These are phyloP conservation scores for Dactylonectria estremocensis DNA, from an alignment of 2,329 filamentous ascomycete species.

Conservation along the genomic window DNA sequence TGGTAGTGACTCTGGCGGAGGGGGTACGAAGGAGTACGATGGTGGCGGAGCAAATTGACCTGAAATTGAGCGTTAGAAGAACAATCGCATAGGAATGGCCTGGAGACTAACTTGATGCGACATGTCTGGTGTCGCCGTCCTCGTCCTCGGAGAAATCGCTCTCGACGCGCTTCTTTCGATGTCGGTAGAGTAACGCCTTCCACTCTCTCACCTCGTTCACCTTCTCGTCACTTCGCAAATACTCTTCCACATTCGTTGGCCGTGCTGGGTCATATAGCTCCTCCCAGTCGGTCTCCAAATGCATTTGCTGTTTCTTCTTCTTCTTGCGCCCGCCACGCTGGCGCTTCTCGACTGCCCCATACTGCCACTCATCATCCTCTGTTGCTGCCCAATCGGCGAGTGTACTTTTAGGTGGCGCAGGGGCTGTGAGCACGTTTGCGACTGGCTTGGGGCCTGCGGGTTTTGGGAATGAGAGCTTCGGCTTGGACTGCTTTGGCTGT, in stretches of 20 bases:
- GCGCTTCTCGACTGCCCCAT: constrained; percentile 74
- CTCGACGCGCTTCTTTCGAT: constrained; percentile 65
- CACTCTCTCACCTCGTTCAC: constrained; percentile 86
- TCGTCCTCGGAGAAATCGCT: constrained; percentile 60
- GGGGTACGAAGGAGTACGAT: constrained; percentile 71
- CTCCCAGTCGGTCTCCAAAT: constrained; percentile 85
- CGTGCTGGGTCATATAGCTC: constrained; percentile 89
- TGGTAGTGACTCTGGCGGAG: constrained; percentile 65
- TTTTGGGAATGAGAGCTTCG: constrained; percentile 74
- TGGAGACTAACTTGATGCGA: constrained; percentile 53
- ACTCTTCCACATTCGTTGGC: constrained; percentile 89
- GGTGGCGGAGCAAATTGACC: constrained; percentile 74
- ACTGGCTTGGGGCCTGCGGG: constrained; percentile 52
- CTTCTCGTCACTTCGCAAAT: constrained; percentile 87
- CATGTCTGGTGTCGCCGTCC: constrained; percentile 49
- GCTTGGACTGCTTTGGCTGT: constrained; percentile 70
- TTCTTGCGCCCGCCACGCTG: constrained; percentile 85
- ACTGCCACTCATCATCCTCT: constrained; percentile 86
- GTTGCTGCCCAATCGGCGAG: constrained; percentile 86
- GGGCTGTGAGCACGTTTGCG: constrained; percentile 50
- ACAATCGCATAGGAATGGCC: background rate
- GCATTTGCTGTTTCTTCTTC: constrained; percentile 76
- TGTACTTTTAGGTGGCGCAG: constrained; percentile 72
- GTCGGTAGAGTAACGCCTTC: constrained; percentile 85
- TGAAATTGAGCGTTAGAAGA: constrained; percentile 49